phyloP scores from a whole-genome alignment of 352 stramenopile species.

The Albugo laibachii region DNA sequence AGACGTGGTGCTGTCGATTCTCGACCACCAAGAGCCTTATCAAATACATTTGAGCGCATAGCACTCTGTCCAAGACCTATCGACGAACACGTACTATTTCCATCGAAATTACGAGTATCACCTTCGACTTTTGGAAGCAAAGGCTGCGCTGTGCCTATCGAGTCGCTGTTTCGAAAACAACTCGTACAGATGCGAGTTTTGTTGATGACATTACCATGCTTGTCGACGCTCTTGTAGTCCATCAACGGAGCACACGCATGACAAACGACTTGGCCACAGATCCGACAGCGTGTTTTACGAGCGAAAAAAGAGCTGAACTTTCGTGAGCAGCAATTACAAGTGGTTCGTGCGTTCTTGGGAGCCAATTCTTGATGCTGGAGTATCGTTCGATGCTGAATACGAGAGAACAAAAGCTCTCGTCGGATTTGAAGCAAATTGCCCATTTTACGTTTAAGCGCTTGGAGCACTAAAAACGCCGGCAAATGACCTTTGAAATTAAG shows the following conservation, averaged over 20 bases:
- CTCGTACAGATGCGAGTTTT: too few relatives aligned
- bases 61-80: too few relatives aligned
- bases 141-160: too few relatives aligned
- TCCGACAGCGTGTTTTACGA: constrained; percentile 42
- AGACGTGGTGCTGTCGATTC: too few relatives aligned
- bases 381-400: constrained; percentile 8
- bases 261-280: constrained; percentile 60
- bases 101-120: too few relatives aligned
- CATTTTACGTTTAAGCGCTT: constrained; percentile 41
- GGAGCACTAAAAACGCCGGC: constrained; percentile 42
- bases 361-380: constrained; percentile 17
- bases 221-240: too few relatives aligned
- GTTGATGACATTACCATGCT: too few relatives aligned
- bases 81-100: too few relatives aligned
- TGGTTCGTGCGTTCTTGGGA: constrained; percentile 29
- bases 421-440: constrained; percentile 39
- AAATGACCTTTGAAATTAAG: constrained; percentile 71
- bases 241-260: constrained; percentile 29
- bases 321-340: constrained; percentile 38
- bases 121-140: too few relatives aligned
- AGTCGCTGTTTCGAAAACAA: too few relatives aligned
- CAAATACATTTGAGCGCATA: too few relatives aligned
- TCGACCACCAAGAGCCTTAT: too few relatives aligned
- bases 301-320: constrained; percentile 46
- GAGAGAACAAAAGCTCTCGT: constrained; percentile 25